A percentile compares a stretch with the other conserved stretches of the same genome.
phyloP scores from a whole-genome alignment of 2,329 filamentous ascomycete genomes.

The Xylaria sp. region DNA sequence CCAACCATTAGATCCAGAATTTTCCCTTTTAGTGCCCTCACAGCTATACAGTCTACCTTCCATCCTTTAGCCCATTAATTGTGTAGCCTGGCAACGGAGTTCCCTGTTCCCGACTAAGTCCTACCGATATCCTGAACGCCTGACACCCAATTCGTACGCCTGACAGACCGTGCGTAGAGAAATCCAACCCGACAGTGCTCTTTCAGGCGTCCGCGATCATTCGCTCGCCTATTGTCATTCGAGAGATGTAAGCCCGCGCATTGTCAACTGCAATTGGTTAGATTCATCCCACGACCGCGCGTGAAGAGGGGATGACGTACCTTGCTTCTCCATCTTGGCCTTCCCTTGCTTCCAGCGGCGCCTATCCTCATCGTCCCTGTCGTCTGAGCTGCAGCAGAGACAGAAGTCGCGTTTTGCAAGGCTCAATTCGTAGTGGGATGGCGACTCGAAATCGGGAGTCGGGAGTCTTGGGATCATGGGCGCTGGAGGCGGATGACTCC shows the following conservation, averaged over 20 bases:
- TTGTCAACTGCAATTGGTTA: constrained; percentile 40
- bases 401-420: constrained; percentile 39
- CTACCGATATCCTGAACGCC: constrained; percentile 33
- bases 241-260: constrained; percentile 42
- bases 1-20: constrained; percentile 4
- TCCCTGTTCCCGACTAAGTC: constrained; percentile 19
- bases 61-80: constrained; percentile 10
- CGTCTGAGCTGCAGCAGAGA: constrained; percentile 38
- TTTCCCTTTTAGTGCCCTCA: constrained; percentile 2
- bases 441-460: constrained; percentile 44
- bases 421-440: constrained; percentile 28
- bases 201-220: constrained; percentile 31
- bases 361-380: constrained; percentile 10
- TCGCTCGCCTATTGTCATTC: constrained; percentile 31
- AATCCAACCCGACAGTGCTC: constrained; percentile 8
- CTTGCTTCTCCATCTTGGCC: constrained; percentile 44
- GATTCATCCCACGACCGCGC: constrained; percentile 9
- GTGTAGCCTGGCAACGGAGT: constrained; percentile 13
- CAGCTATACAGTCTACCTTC: not conserved
- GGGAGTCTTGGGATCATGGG: constrained; percentile 44
- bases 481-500: constrained; percentile 36
- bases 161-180: constrained; percentile 15
- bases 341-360: constrained; percentile 29
- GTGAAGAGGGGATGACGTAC: constrained; percentile 33
- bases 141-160: constrained; percentile 21